A percentile compares a stretch with the other conserved stretches of the same genome.
Evolutionary conservation across 345 rosid species (phyloP).

Genomic region (Ceriops tagal): DNA sequence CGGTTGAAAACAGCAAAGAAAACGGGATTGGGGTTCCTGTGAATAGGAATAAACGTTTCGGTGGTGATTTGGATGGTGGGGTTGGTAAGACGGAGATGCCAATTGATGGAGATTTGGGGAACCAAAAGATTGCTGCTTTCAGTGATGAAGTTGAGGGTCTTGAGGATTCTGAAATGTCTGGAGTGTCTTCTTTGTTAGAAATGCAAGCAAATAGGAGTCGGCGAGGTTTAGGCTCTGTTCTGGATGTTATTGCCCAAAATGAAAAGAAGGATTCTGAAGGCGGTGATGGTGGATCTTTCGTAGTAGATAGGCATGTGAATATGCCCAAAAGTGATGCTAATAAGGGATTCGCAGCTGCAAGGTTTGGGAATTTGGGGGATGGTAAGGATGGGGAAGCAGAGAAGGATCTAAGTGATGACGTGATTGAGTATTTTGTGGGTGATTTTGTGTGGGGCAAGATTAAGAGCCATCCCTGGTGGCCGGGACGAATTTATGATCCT

Average conservation of each 20-base stretch:
- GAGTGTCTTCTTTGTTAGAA: slow-evolving; percentile 58
- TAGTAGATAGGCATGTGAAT: slow-evolving; percentile 19
- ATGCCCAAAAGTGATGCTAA: slow-evolving; percentile 1
- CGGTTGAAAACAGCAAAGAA: slow-evolving; percentile 5
- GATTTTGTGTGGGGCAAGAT: slow-evolving; percentile 96
- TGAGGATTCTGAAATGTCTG: slow-evolving; percentile 65
- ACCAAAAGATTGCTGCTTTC: not conserved
- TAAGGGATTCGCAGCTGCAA: slow-evolving; percentile 18
- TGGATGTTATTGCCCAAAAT: slow-evolving; percentile 34
- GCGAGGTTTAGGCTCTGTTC: slow-evolving; percentile 32
- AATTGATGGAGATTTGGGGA: not conserved
- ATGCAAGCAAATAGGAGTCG: slow-evolving; percentile 40
- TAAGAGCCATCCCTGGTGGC: slow-evolving; percentile 98
- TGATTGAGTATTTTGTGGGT: slow-evolving; percentile 53
- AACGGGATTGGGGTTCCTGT: slow-evolving; percentile 3
- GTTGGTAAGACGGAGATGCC: slow-evolving; percentile 11
- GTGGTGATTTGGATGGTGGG: slow-evolving; percentile 2
- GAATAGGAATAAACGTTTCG: too few relatives aligned
- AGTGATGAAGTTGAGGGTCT: slow-evolving; percentile 24
- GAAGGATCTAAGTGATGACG: slow-evolving; percentile 31
- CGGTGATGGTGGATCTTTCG: slow-evolving; percentile 5
- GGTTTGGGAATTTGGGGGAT: slow-evolving; percentile 10
- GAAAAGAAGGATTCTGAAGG: slow-evolving; percentile 16
- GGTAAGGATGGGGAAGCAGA: slow-evolving; percentile 20
- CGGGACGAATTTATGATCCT: slow-evolving; percentile 79